Conservation (phyloP, 257 asterid species). For the Gentiana dahurica region DNA sequence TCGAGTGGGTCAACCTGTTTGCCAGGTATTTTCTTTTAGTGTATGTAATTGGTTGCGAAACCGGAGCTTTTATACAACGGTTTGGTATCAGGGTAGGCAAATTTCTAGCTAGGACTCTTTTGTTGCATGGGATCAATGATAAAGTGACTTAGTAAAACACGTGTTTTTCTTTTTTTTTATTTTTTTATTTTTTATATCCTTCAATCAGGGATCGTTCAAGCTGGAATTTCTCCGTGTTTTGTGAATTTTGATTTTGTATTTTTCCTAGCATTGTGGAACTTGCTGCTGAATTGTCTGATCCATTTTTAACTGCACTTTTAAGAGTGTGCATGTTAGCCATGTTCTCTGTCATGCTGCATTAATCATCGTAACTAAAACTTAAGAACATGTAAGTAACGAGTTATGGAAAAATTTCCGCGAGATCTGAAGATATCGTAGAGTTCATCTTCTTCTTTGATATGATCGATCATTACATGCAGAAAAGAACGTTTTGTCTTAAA, state of each 20-base stretch:
- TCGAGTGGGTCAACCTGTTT: conserved; percentile 65
- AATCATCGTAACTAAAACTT: background rate
- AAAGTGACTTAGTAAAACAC: too few relatives aligned
- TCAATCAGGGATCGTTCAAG: conserved; percentile 12
- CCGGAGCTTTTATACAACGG: background rate
- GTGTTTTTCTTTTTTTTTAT: too few relatives aligned
- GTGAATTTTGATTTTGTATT: conserved; percentile 4
- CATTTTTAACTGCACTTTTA: conserved; percentile 12
- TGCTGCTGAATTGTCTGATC: background rate
- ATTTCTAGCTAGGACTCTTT: conserved; percentile 6
- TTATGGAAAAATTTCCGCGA: background rate
- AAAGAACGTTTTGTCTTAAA: too few relatives aligned
- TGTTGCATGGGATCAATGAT: background rate
- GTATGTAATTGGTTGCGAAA: background rate
- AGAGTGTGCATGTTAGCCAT: conserved; percentile 12
- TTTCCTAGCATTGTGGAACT: conserved; percentile 6
- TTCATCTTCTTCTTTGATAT: too few relatives aligned
- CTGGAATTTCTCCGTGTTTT: conserved; percentile 10
- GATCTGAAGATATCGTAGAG: background rate
- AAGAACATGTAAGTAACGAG: too few relatives aligned
- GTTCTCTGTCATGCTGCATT: conserved; percentile 15
- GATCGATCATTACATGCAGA: too few relatives aligned
- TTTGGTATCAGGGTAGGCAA: conserved; percentile 2
- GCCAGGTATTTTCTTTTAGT: conserved; percentile 45
- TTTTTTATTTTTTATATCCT: too few relatives aligned